Evolutionary conservation across 2,329 filamentous ascomycete species (phyloP), one percentile per base, ranked within the genome.

Genomic region (Exserohilum rostratum): DNA sequence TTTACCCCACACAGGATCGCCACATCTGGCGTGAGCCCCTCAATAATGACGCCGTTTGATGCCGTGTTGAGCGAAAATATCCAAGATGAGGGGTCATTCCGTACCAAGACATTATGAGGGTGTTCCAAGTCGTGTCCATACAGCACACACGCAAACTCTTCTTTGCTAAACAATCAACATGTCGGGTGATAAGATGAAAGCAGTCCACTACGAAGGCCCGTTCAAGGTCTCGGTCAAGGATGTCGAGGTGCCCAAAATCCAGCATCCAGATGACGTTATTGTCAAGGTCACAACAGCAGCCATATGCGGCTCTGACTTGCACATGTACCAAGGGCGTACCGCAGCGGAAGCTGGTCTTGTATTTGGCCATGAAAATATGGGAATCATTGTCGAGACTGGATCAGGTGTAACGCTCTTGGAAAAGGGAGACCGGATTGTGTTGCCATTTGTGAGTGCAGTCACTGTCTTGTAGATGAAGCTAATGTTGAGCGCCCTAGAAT

Each of bases 241-340:
- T 20, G 80, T 86, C 6, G 79, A 82, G 22, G 67, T 79, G 40
- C 86, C 86, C 0, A 82, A 79, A 65, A 77, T 89, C 18, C 76
- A 87, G 66, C 85, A 87, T 71, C 85, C 85, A 2, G 85, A 88
- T 72, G 85, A 88, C 75, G 80, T 82, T 30, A 84, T 87, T 55
- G 82, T 88, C 70, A 87, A 86, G 64, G 83, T 88, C 31, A 87
- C 86, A 0, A 89, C 85, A 6, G 82, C 85, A 46, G 83, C 82
- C 3, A 85, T 85, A 43, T 85, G 83, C 63, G 83, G 83, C 10
- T 83, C 80, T 5, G 70, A 77, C 55, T 61, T 77, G 54, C 72
- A 85, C 69, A 86, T 87, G 84, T 89, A 89, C 55, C 84, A 88
- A 69, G 86, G 86, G 1, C 75, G 86, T 47, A 88, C 85, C 0